These are phyloP conservation scores for Fonsecaea monophora DNA, from an alignment of 2,329 filamentous ascomycete genomes.

Conservation along the genomic window DNA sequence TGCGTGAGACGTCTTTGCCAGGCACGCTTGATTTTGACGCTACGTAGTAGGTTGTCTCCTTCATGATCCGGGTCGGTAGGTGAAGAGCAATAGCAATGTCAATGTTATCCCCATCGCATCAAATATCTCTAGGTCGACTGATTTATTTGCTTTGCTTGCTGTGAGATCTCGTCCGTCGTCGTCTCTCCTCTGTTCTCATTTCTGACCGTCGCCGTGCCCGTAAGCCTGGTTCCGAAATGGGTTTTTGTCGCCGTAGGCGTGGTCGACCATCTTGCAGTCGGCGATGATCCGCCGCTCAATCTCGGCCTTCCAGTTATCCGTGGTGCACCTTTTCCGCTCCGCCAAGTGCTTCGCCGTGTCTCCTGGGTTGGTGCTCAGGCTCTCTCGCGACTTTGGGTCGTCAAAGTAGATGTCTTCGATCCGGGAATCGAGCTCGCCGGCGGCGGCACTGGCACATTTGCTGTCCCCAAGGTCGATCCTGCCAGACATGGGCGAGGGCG, in stretches of 20 bases:
- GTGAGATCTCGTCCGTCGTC: not conserved
- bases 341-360: constrained; percentile 8
- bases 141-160: too few relatives aligned
- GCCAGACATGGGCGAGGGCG: not conserved
- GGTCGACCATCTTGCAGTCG: constrained; percentile 17
- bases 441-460: not conserved
- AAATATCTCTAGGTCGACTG: not conserved
- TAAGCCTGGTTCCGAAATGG: constrained; percentile 20
- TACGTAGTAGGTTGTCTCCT: too few relatives aligned
- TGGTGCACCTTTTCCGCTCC: constrained; percentile 15
- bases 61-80: too few relatives aligned
- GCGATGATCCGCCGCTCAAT: constrained; percentile 26
- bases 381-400: constrained; percentile 16
- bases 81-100: too few relatives aligned
- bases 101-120: too few relatives aligned
- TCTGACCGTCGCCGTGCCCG: constrained; percentile 24
- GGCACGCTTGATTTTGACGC: too few relatives aligned
- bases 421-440: not conserved
- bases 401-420: constrained; percentile 29
- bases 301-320: constrained; percentile 27
- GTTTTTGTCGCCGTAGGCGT: constrained; percentile 19
- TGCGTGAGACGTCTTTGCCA: too few relatives aligned
- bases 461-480: not conserved
- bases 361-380: constrained; percentile 25
- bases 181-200: constrained; percentile 2